These are phyloP conservation scores for Crataegus laevigata DNA, from an alignment of 306 rosid species.

Conservation along the genomic window DNA sequence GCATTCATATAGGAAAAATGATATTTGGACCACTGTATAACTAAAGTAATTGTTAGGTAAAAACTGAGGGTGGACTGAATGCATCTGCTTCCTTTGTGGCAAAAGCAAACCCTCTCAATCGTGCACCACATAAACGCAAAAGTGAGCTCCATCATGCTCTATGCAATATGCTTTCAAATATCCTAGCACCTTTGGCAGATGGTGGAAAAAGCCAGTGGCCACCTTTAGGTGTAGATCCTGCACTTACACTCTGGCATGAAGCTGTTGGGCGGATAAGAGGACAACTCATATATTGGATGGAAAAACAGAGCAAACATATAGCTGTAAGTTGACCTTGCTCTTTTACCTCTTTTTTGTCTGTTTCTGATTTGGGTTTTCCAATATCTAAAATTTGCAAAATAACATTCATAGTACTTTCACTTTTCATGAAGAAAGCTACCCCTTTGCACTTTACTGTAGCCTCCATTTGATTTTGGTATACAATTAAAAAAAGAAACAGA, in stretches of 20 bases:
- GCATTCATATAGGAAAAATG: constrained; percentile 16
- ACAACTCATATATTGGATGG: constrained; percentile 92
- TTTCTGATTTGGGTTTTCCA: background rate
- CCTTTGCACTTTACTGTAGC: background rate
- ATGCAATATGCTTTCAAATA: constrained; percentile 93
- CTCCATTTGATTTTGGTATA: background rate
- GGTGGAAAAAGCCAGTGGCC: constrained; percentile 99
- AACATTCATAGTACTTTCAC: background rate
- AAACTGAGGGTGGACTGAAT: constrained; percentile 95
- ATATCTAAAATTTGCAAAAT: background rate
- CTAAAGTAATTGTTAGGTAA: constrained; percentile 60
- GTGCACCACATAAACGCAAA: constrained; percentile 92
- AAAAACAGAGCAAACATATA: constrained; percentile 95
- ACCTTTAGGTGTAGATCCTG: constrained; percentile 92
- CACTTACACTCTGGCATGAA: constrained; percentile 92
- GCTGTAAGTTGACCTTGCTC: constrained; percentile 47
- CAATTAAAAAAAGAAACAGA: background rate
- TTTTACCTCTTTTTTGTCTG: background rate
- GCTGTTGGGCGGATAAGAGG: constrained; percentile 95
- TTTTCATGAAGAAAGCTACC: background rate
- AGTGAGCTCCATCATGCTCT: constrained; percentile 97
- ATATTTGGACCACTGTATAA: constrained; percentile 23
- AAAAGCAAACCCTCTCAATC: constrained; percentile 96
- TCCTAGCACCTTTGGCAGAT: constrained; percentile 97
- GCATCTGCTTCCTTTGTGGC: constrained; percentile 99